Evolutionary conservation across 1,139 yeast species (phyloP).

Genomic region (Zhuliangozyma parablackwelliae): DNA sequence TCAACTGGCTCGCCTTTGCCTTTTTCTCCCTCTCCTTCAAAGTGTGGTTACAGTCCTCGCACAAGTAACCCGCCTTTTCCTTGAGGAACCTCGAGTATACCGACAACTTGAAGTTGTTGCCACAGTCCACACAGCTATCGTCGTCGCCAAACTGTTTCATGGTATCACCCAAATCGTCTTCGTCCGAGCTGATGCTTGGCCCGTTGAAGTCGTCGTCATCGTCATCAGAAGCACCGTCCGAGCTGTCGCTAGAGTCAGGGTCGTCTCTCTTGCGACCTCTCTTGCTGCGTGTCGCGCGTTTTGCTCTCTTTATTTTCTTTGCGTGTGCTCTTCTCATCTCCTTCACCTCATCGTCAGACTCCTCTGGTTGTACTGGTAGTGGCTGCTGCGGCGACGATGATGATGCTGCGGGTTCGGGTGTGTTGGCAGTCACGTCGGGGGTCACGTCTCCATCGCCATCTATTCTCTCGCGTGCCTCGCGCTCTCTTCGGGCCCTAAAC

Average conservation of each 20-base stretch:
- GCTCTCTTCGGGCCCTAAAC: constrained; percentile 57
- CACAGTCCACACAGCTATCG: constrained; percentile 58
- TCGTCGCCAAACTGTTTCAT: constrained; percentile 41
- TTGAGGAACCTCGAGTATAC: constrained; percentile 58
- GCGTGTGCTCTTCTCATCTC: constrained; percentile 30
- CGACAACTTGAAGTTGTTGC: constrained; percentile 49
- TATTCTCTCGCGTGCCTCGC: constrained; percentile 21
- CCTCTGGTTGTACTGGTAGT: background rate
- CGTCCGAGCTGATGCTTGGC: constrained; percentile 26
- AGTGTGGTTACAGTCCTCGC: constrained; percentile 58
- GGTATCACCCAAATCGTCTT: constrained; percentile 20
- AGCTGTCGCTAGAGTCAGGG: constrained; percentile 14
- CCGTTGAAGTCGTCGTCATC: constrained; percentile 25
- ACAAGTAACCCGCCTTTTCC: constrained; percentile 55
- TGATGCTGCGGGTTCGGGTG: constrained; percentile 1
- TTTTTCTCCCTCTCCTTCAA: constrained; percentile 41
- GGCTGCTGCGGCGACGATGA: background rate
- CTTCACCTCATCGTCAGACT: constrained; percentile 22
- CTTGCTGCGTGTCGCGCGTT: constrained; percentile 12
- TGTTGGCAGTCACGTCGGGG: constrained; percentile 4
- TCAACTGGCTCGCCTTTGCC: constrained; percentile 48
- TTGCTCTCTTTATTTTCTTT: too few species aligned
- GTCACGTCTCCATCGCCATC: constrained; percentile 4
- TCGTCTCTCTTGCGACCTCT: constrained; percentile 29
- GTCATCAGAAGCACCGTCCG: constrained; percentile 4